Evolutionary conservation across 306 rosid genomes (phyloP), one percentile per base, ranked within the genome.

Genomic region (Castanea crenata): DNA sequence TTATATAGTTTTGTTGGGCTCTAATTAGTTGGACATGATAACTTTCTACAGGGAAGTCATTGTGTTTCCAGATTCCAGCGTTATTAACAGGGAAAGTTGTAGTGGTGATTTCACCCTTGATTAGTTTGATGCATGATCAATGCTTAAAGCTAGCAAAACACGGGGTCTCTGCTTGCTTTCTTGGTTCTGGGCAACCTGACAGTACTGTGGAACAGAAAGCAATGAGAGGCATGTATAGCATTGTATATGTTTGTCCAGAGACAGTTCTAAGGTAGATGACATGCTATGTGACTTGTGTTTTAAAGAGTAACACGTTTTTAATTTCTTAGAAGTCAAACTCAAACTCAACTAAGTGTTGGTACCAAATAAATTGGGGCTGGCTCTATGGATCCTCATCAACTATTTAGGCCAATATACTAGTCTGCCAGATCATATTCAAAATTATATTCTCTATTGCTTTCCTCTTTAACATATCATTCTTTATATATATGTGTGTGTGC

Each of bases 51-150:
- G 98, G 98, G 78, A 94, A 94, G 67, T 94, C 98, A 57, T 69
- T 94, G 74, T 94, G 98, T 85, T 94, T 94, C 84, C 98, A 94
- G 92, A 78, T 94, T 81, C 98, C 98, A 63, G 94, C 97, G 61
- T 76, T 94, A 85, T 82, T 94, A 76, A 90, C 97, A 9, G 95
- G 98, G 88, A 92, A 90, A 79, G 97, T 94, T 84, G 98, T 94
- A 62, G 93, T 94, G 84, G 98, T 92, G 76, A 92, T 94, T 83
- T 94, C 98, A 1, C 98, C 98, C 7, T 87, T 94, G 79, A 92
- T 94, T 81, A 94, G 98, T 76, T 82, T 94, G 87, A 94, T 94
- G 98, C 97, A 94, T 32, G 98, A 94, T 82, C 98, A 94, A 38
- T 94, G 98, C 87, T 87, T 92, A 76, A 94, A 90, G 79, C 87